phyloP scores from a whole-genome alignment of 2,329 filamentous ascomycete genomes.

The Aphanoascus verrucosus region DNA sequence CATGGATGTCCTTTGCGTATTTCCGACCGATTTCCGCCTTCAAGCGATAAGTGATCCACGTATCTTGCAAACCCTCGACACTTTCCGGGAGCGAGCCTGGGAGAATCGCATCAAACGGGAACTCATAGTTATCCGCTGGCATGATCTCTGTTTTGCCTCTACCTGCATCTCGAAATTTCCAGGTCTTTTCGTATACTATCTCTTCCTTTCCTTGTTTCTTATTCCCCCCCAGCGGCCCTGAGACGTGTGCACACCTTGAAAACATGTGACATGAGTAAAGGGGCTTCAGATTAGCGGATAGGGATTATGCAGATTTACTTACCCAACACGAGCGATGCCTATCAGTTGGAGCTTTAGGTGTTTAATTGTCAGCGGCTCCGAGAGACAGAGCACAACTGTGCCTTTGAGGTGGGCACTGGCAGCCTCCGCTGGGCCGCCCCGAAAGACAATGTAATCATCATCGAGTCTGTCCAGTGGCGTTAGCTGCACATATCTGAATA shows the following conservation, averaged over 20 bases:
- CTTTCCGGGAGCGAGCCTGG: constrained; percentile 65
- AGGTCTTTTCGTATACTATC: constrained; percentile 57
- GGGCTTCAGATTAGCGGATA: neutral
- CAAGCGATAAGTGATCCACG: constrained; percentile 78
- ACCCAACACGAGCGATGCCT: constrained; percentile 59
- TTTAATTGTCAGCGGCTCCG: constrained; percentile 57
- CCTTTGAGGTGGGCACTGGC: constrained; percentile 65
- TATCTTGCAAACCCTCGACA: constrained; percentile 77
- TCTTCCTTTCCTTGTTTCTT: constrained; percentile 34
- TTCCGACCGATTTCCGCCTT: constrained; percentile 87
- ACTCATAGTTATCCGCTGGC: constrained; percentile 69
- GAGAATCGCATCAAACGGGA: constrained; percentile 65
- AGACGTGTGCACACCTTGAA: constrained; percentile 17
- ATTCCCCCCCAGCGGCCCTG: constrained; percentile 27
- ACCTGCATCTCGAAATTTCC: constrained; percentile 53
- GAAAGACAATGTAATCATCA: constrained; percentile 67
- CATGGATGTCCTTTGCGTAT: constrained; percentile 74
- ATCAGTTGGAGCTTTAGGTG: constrained; percentile 62
- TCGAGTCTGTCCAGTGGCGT: constrained; percentile 45
- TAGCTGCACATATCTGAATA: neutral
- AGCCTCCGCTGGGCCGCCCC: constrained; percentile 63
- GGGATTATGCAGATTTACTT: constrained; percentile 29
- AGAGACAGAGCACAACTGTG: constrained; percentile 61
- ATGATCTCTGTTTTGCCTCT: constrained; percentile 46
- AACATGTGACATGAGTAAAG: neutral